Conservation (phyloP, 345 rosid species). For the Geranium rotundifolium region DNA sequence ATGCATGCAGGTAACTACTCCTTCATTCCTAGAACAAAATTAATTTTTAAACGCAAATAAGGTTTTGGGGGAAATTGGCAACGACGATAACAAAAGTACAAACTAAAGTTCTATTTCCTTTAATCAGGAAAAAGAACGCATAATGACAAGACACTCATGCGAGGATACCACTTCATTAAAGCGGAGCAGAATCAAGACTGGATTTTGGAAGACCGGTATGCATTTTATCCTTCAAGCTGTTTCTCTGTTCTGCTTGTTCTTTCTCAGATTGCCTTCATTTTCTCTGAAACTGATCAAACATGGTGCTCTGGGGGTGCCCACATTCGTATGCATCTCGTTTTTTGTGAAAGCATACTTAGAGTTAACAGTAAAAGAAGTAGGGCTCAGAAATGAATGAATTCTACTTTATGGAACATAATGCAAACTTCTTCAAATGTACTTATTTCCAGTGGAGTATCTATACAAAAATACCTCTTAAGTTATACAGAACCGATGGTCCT, state of each 20-base stretch:
- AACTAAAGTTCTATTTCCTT: conserved; percentile 1
- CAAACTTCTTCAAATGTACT: background rate
- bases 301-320: no score
- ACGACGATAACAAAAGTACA: background rate
- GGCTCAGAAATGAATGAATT: no score
- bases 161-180: conserved; percentile 80
- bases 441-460: background rate
- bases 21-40: background rate
- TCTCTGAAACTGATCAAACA: no score
- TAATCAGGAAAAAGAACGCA: conserved; percentile 54
- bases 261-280: background rate
- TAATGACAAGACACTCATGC: conserved; percentile 75
- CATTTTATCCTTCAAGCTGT: conserved; percentile 13
- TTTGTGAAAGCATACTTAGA: no score
- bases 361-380: no score
- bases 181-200: conserved; percentile 92
- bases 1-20: conserved; percentile 56
- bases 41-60: no score
- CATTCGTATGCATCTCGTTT: no score
- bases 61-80: no score
- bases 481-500: background rate
- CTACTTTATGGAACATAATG: background rate
- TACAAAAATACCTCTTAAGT: background rate
- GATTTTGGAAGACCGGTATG: conserved; percentile 57
- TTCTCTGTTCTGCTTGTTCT: background rate